phyloP scores from a whole-genome alignment of 1,284 basidiomycete species.

The Cryptococcus sp. region DNA sequence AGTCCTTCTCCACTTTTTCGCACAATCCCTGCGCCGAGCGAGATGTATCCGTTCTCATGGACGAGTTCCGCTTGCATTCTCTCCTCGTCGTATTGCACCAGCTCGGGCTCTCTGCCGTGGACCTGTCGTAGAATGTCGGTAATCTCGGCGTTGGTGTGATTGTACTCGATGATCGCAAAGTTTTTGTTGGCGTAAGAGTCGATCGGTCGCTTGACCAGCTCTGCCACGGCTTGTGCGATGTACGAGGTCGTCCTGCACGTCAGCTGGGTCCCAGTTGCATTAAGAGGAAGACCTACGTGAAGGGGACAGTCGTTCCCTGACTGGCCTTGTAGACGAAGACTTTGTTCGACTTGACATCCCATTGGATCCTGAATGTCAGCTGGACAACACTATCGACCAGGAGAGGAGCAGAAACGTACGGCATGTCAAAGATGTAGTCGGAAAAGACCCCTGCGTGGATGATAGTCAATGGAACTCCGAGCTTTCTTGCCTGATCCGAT shows the following conservation, averaged over 20 bases:
- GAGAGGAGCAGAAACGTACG: background rate
- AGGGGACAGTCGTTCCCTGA: background rate
- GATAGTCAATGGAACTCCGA: slow-evolving; percentile 8
- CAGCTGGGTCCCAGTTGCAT: background rate
- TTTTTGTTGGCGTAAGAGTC: background rate
- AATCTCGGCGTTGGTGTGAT: background rate
- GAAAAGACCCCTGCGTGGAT: slow-evolving; percentile 9
- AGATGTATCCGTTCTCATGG: background rate
- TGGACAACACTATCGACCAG: background rate
- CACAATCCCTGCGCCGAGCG: background rate
- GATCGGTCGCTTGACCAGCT: background rate
- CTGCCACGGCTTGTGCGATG: background rate
- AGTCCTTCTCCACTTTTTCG: background rate
- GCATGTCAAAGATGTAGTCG: background rate
- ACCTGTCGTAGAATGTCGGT: background rate
- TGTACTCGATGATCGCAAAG: background rate
- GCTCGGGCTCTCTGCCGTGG: background rate
- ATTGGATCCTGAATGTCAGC: background rate
- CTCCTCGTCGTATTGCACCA: background rate
- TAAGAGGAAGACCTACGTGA: background rate
- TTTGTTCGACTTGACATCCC: background rate
- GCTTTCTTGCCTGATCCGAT: slow-evolving; percentile 5
- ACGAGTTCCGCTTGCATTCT: background rate
- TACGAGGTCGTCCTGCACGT: background rate
- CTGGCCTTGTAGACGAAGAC: background rate